Conservation (phyloP, 177 flowering plant species). For the Tripterygium wilfordii region DNA sequence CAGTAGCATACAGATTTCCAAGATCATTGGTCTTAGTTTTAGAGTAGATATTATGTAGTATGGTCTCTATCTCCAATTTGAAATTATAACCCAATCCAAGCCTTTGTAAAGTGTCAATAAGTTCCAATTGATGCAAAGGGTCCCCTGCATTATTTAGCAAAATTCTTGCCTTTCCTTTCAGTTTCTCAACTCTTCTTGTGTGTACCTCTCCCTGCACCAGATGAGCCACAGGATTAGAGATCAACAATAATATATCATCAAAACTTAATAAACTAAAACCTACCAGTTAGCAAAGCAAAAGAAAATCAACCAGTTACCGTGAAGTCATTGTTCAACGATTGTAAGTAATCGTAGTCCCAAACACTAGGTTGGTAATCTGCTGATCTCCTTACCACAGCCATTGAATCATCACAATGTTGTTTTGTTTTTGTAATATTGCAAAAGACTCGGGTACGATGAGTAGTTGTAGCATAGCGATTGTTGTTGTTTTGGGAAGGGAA, state of each 20-base stretch:
- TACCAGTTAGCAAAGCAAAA: not conserved
- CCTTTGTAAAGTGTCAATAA: constrained; percentile 26
- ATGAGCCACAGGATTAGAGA: not conserved
- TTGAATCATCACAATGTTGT: not conserved
- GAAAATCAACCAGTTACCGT: not conserved
- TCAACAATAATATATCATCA: too few species aligned
- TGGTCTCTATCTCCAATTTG: constrained; percentile 17
- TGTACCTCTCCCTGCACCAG: constrained; percentile 16
- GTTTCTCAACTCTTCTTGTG: constrained; percentile 3
- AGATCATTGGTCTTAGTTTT: too few species aligned
- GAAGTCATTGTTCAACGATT: constrained; percentile 4
- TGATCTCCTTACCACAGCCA: constrained; percentile 5
- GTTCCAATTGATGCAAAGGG: constrained; percentile 13
- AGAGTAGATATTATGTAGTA: constrained; percentile 6
- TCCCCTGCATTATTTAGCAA: constrained; percentile 8
- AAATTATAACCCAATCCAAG: constrained; percentile 32
- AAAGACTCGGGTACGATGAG: too few species aligned
- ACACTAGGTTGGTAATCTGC: constrained; percentile 12
- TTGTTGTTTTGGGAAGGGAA: too few species aligned
- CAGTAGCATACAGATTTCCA: too few species aligned
- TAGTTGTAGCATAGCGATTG: too few species aligned
- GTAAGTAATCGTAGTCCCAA: constrained; percentile 10
- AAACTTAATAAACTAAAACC: not conserved
- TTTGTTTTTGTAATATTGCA: too few species aligned
- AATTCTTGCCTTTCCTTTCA: constrained; percentile 13